These are phyloP conservation scores for Podaxis carcinomalis DNA, from an alignment of 768 basidiomycete genomes.

Conservation along the genomic window DNA sequence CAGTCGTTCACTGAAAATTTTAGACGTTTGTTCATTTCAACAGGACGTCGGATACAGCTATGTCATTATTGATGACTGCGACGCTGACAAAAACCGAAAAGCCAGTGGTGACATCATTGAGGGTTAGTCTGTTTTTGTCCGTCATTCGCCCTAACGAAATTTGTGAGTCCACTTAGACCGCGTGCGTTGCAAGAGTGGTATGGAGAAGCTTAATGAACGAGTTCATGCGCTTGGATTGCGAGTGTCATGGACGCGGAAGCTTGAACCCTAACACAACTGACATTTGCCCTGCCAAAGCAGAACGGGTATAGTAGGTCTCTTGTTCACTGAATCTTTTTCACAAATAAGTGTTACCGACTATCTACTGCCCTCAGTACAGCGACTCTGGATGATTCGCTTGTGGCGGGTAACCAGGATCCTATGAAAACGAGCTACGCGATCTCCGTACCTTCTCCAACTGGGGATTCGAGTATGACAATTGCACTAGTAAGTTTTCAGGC, in stretches of 20 bases:
- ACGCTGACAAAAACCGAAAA: constrained; percentile 52
- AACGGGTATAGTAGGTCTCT: constrained; percentile 52
- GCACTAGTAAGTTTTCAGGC: constrained; percentile 36
- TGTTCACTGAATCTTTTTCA: background rate
- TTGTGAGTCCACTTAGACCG: constrained; percentile 29
- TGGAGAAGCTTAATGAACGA: constrained; percentile 49
- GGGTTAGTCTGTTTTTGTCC: constrained; percentile 26
- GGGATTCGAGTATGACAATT: constrained; percentile 68
- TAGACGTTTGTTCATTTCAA: background rate
- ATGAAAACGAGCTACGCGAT: constrained; percentile 53
- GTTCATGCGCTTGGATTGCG: constrained; percentile 57
- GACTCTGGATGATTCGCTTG: constrained; percentile 71
- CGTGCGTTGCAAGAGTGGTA: constrained; percentile 50
- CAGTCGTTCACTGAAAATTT: background rate
- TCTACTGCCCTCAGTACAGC: constrained; percentile 41
- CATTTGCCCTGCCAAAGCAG: constrained; percentile 31
- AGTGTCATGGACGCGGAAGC: constrained; percentile 55
- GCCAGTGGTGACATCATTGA: constrained; percentile 49
- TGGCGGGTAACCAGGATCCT: constrained; percentile 60
- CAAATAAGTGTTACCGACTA: background rate
- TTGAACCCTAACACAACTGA: constrained; percentile 10
- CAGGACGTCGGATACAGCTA: constrained; percentile 56
- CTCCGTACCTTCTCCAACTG: constrained; percentile 31
- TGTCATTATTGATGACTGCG: constrained; percentile 64
- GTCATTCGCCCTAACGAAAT: background rate